Percentiles rank a stretch among this genome's conserved stretches.
These are phyloP conservation scores for Aspergillus transmontanensis DNA, from an alignment of 2,329 filamentous ascomycete genomes.

Conservation along the genomic window DNA sequence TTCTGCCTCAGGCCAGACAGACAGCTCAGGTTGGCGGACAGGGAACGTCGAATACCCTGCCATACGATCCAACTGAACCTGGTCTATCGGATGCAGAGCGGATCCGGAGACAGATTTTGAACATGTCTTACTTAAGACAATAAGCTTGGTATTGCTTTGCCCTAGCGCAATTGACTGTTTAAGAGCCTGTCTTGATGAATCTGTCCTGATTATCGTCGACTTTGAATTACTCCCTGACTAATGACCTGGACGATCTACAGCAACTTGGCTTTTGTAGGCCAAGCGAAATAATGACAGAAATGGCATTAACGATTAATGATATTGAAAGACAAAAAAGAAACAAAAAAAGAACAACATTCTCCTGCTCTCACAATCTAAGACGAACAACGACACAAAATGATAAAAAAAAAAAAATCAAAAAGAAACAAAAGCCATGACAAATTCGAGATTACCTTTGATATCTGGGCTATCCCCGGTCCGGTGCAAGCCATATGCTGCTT, in stretches of 20 bases:
- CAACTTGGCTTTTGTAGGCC: slow-evolving; percentile 16
- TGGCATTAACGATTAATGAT: slow-evolving; percentile 31
- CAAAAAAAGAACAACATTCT: slow-evolving; percentile 10
- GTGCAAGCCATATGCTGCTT: background rate
- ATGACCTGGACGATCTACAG: slow-evolving; percentile 33
- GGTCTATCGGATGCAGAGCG: slow-evolving; percentile 43
- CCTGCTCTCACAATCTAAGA: slow-evolving; percentile 2
- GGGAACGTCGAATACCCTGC: slow-evolving; percentile 17
- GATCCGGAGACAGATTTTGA: slow-evolving; percentile 43
- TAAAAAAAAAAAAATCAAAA: background rate
- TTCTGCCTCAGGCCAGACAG: slow-evolving; percentile 21
- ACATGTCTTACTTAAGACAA: slow-evolving; percentile 36
- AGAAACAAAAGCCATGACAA: background rate
- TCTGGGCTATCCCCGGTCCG: background rate
- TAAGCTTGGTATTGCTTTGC: slow-evolving; percentile 13
- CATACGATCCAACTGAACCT: slow-evolving; percentile 37
- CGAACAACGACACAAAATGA: slow-evolving; percentile 4
- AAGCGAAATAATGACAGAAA: slow-evolving; percentile 35
- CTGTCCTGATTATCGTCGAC: slow-evolving; percentile 27
- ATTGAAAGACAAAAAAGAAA: slow-evolving; percentile 5
- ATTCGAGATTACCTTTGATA: background rate
- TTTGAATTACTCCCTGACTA: slow-evolving; percentile 26
- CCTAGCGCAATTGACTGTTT: background rate
- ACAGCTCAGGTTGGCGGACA: slow-evolving; percentile 20
- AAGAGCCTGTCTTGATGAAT: slow-evolving; percentile 5